phyloP scores from a whole-genome alignment of 2,329 filamentous ascomycete species.

The Diplodia intermedia region DNA sequence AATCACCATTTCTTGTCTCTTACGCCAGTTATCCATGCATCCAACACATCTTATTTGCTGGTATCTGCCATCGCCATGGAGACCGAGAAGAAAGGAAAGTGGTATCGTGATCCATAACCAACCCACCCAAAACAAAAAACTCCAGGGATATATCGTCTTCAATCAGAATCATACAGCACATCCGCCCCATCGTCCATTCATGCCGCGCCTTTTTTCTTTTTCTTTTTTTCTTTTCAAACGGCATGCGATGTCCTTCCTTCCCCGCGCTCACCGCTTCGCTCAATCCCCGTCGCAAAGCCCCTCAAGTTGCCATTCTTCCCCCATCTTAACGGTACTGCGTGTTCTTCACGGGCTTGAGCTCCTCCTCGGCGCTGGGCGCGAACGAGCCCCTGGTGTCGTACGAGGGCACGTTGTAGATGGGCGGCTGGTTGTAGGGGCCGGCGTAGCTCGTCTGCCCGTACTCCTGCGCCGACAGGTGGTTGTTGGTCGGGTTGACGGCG shows the following conservation, averaged over 20 bases:
- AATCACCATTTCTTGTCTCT: not conserved
- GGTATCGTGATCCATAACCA: not conserved
- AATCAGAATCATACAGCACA: not conserved
- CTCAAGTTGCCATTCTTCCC: not conserved
- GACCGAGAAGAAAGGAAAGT: not conserved
- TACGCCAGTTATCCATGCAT: not conserved
- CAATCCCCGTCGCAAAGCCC: not conserved
- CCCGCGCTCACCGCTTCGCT: not conserved
- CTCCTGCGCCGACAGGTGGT: constrained; percentile 7
- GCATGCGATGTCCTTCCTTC: not conserved
- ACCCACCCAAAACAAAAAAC: not conserved
- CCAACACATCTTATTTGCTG: not conserved
- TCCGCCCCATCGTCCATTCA: not conserved
- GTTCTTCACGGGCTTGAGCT: not conserved
- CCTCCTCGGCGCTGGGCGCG: constrained; percentile 1
- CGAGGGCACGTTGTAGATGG: not conserved
- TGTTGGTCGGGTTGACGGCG: constrained; percentile 10
- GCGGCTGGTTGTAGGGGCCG: not conserved
- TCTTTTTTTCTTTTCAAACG: not conserved
- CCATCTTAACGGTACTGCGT: not conserved
- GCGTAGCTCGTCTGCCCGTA: constrained; percentile 10
- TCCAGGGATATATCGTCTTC: not conserved
- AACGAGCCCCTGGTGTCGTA: not conserved
- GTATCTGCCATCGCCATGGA: not conserved
- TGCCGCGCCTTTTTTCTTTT: not conserved